Conservation (phyloP, 345 rosid genomes). For the Dovyalis caffra region DNA sequence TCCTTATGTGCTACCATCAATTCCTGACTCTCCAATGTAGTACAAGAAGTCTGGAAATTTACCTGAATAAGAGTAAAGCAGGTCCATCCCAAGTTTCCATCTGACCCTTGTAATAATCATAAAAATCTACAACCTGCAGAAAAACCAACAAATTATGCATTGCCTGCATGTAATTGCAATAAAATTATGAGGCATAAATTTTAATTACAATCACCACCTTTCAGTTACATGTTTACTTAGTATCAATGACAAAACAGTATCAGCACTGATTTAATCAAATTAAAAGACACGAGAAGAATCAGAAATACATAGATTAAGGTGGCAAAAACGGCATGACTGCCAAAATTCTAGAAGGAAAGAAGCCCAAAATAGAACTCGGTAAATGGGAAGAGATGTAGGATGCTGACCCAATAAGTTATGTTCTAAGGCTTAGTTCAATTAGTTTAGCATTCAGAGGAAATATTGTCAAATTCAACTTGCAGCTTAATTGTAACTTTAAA, state of each 20-base stretch:
- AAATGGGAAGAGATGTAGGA: background rate
- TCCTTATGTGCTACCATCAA: background rate
- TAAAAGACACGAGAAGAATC: constrained; percentile 6
- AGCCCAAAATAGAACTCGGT: background rate
- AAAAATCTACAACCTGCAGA: constrained; percentile 77
- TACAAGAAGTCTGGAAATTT: constrained; percentile 14
- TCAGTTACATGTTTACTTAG: background rate
- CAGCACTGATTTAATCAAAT: background rate
- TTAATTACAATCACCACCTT: background rate
- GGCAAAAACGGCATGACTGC: background rate
- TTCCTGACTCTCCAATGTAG: background rate
- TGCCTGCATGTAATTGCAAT: constrained; percentile 1
- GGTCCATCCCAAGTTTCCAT: constrained; percentile 99
- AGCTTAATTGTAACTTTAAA: background rate
- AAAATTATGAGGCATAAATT: constrained; percentile 1
- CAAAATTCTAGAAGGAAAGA: background rate
- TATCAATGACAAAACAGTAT: background rate
- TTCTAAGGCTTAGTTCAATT: constrained; percentile 4
- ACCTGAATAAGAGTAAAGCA: constrained; percentile 97
- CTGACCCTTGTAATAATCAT: constrained; percentile 98
- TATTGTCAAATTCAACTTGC: background rate
- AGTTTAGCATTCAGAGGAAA: background rate
- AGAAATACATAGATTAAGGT: background rate
- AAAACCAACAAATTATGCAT: constrained; percentile 15
- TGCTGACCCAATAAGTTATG: background rate